Evolutionary conservation across 257 asterid genomes (phyloP).

Genomic region (Asclepias syriaca): DNA sequence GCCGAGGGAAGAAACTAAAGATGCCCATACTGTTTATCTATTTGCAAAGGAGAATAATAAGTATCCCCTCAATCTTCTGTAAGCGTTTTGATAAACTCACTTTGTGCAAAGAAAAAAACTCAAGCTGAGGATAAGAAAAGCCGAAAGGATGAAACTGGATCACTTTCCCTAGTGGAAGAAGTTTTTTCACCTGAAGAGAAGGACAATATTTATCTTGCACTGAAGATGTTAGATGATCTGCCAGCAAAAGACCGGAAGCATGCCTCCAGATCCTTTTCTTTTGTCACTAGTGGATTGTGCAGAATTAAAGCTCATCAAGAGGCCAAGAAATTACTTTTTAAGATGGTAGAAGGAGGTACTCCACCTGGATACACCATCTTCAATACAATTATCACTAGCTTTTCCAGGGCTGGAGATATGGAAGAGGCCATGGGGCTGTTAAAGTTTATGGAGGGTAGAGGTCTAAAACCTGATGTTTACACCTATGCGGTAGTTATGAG

Average conservation of each 20-base stretch:
- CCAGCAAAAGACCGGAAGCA: constrained; percentile 38
- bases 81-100: constrained; percentile 47
- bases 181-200: constrained; percentile 12
- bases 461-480: constrained; percentile 79
- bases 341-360: constrained; percentile 71
- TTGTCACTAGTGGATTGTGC: constrained; percentile 56
- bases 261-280: constrained; percentile 57
- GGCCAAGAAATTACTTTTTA: constrained; percentile 54
- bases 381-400: constrained; percentile 60
- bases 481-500: constrained; percentile 70
- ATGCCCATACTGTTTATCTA: constrained; percentile 68
- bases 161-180: constrained; percentile 5
- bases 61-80: constrained; percentile 42
- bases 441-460: constrained; percentile 63
- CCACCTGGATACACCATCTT: constrained; percentile 73
- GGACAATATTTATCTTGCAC: constrained; percentile 53
- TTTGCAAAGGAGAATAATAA: constrained; percentile 58
- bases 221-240: constrained; percentile 52
- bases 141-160: not conserved
- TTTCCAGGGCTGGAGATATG: constrained; percentile 54
- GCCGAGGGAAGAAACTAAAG: constrained; percentile 63
- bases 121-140: not conserved
- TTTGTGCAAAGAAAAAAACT: constrained; percentile 26
- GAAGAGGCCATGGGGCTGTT: constrained; percentile 47
- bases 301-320: constrained; percentile 59